A percentile compares a stretch with the other conserved stretches of the same genome.
Evolutionary conservation across 192 early-diverging fungal species (phyloP).

Genomic region (Coemansia reversa): DNA sequence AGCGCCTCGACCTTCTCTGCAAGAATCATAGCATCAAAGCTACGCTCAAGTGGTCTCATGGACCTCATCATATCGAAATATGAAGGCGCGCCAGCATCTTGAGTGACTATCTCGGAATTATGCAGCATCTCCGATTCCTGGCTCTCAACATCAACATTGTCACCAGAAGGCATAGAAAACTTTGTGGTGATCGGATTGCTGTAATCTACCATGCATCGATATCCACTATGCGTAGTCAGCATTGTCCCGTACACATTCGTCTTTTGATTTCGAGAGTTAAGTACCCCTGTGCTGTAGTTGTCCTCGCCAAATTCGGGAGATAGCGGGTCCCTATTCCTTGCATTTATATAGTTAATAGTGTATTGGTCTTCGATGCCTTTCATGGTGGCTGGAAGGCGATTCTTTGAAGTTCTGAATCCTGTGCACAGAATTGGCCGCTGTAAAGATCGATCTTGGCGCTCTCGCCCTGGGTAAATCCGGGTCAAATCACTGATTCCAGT

Average conservation of each 20-base stretch:
- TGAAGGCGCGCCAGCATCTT: neutral
- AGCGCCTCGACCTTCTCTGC: slow-evolving; percentile 4
- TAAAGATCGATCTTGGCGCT: neutral
- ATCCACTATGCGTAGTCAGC: slow-evolving; percentile 27
- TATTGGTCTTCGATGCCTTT: slow-evolving; percentile 5
- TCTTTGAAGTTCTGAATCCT: neutral
- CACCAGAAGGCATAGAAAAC: neutral
- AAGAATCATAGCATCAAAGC: slow-evolving; percentile 12
- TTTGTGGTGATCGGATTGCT: slow-evolving; percentile 15
- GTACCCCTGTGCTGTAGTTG: neutral
- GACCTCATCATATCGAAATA: slow-evolving; percentile 13
- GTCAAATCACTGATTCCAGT: neutral
- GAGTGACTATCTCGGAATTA: neutral
- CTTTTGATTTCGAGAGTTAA: neutral
- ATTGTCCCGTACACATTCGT: slow-evolving; percentile 2
- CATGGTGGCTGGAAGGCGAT: slow-evolving; percentile 34
- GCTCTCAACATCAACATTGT: neutral
- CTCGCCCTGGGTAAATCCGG: neutral
- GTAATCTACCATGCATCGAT: slow-evolving; percentile 14
- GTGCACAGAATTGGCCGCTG: neutral
- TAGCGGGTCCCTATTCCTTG: neutral
- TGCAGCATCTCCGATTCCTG: neutral
- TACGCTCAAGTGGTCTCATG: slow-evolving; percentile 14
- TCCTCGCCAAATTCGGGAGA: slow-evolving; percentile 25
- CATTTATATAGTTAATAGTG: neutral